These are phyloP conservation scores for Grammothele lineata DNA, from an alignment of 768 basidiomycete genomes.

Conservation along the genomic window DNA sequence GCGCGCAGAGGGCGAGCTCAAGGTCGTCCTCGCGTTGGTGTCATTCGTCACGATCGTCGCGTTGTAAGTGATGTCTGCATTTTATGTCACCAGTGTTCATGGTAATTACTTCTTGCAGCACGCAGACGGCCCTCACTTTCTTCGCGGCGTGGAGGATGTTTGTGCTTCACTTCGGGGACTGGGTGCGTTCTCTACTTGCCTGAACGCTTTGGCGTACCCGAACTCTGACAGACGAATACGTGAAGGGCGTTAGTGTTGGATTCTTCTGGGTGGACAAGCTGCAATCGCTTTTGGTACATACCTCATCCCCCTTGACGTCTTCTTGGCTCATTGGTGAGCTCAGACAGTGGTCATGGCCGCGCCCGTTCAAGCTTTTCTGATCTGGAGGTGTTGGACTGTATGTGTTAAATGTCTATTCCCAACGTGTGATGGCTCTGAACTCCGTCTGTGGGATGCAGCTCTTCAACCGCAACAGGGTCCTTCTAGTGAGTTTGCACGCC, in stretches of 20 bases:
- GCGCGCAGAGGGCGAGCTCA: slow-evolving; percentile 14
- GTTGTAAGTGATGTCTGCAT: slow-evolving; percentile 21
- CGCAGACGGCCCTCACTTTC: slow-evolving; percentile 20
- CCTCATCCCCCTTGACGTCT: neutral
- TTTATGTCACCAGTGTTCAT: too few relatives aligned
- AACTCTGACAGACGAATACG: neutral
- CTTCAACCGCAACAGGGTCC: slow-evolving; percentile 8
- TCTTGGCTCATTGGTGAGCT: neutral
- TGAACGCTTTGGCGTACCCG: neutral
- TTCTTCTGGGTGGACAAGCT: slow-evolving; percentile 19
- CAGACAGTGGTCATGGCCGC: slow-evolving; percentile 22
- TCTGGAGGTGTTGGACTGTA: slow-evolving; percentile 27
- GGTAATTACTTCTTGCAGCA: slow-evolving; percentile 10
- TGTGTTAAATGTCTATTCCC: neutral
- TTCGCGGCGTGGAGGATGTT: slow-evolving; percentile 20
- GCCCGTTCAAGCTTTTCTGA: slow-evolving; percentile 26
- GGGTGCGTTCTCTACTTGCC: slow-evolving; percentile 15
- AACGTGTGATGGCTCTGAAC: neutral
- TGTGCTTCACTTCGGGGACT: slow-evolving; percentile 22
- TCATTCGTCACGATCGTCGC: slow-evolving; percentile 21
- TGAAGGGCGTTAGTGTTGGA: slow-evolving; percentile 6
- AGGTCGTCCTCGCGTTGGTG: slow-evolving; percentile 17
- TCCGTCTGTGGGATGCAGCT: slow-evolving; percentile 2
- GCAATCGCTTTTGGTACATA: slow-evolving; percentile 14
- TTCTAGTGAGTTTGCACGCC: slow-evolving; percentile 19